phyloP scores from a whole-genome alignment of 805 yeast genomes.

The Saturnispora silvae region DNA sequence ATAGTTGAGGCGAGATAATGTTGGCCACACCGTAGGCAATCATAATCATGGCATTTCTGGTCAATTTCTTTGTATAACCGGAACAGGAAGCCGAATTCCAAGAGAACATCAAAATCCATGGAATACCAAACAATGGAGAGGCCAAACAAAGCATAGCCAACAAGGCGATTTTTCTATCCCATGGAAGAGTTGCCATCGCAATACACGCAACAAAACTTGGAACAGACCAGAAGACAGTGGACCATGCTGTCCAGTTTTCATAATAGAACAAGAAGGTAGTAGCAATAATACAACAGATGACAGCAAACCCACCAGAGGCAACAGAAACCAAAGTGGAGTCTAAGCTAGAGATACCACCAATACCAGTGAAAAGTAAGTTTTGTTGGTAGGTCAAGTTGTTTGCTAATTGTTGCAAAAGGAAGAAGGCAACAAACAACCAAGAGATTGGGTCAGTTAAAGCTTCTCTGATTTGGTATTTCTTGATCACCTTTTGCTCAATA shows the following conservation, averaged over 20 bases:
- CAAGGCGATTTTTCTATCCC: slow-evolving; percentile 34
- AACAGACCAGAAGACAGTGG: slow-evolving; percentile 28
- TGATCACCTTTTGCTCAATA: slow-evolving; percentile 33
- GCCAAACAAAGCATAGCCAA: slow-evolving; percentile 41
- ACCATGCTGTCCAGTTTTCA: slow-evolving; percentile 20
- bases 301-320: slow-evolving; percentile 17
- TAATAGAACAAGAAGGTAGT: slow-evolving; percentile 11
- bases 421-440: slow-evolving; percentile 27
- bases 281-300: slow-evolving; percentile 16
- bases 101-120: slow-evolving; percentile 22
- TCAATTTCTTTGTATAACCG: slow-evolving; percentile 40
- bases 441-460: slow-evolving; percentile 36
- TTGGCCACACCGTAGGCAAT: slow-evolving; percentile 37
- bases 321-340: slow-evolving; percentile 17
- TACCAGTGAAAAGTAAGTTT: slow-evolving; percentile 12
- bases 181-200: slow-evolving; percentile 20
- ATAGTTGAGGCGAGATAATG: slow-evolving; percentile 43
- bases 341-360: slow-evolving; percentile 13
- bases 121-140: slow-evolving; percentile 27
- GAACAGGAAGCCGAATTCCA: slow-evolving; percentile 29
- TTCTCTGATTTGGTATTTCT: slow-evolving; percentile 35
- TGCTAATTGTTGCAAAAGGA: slow-evolving; percentile 16
- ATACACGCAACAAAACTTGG: slow-evolving; percentile 33
- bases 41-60: slow-evolving; percentile 36
- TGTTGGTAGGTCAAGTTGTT: slow-evolving; percentile 18